Conservation (phyloP, 2,329 filamentous ascomycete genomes). For the Fusarium guadeloupense region DNA sequence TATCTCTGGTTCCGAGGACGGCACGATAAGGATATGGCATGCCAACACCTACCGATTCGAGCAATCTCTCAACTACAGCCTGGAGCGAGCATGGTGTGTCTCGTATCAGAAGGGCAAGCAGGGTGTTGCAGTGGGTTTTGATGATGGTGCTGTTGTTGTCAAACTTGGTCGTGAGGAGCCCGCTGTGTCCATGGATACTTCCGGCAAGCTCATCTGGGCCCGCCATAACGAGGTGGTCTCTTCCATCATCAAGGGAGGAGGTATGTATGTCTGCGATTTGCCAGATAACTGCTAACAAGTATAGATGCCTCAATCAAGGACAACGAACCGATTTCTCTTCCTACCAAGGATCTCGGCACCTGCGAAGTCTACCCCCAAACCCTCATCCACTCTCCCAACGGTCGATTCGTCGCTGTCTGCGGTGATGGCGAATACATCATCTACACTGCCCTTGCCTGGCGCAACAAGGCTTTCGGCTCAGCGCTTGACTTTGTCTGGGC, state of each 20-base stretch:
- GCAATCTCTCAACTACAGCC: constrained; percentile 93
- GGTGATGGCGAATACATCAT: constrained; percentile 99
- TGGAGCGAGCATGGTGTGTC: constrained; percentile 98
- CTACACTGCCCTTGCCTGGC: constrained; percentile 94
- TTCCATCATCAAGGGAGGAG: constrained; percentile 90
- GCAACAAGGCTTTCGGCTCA: constrained; percentile 96
- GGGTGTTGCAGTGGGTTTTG: constrained; percentile 93
- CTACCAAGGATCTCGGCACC: constrained; percentile 93
- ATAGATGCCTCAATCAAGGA: constrained; percentile 84
- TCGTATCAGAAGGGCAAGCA: constrained; percentile 95
- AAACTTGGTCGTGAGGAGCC: constrained; percentile 98
- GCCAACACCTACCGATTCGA: constrained; percentile 97
- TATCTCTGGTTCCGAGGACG: constrained; percentile 97
- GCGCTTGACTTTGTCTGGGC: constrained; percentile 98
- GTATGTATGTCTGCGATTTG: constrained; percentile 49
- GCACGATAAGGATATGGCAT: constrained; percentile 98
- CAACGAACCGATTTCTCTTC: constrained; percentile 83
- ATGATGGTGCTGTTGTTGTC: constrained; percentile 96
- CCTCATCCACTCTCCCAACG: constrained; percentile 94
- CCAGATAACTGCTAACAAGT: constrained; percentile 41
- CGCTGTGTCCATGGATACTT: constrained; percentile 95
- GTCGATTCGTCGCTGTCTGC: constrained; percentile 81
- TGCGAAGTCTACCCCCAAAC: constrained; percentile 98
- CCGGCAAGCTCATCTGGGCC: constrained; percentile 96
- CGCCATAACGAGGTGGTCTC: constrained; percentile 95